These are phyloP conservation scores for Zancudomyces culisetae DNA, from an alignment of 371 early-diverging fungal genomes.

Conservation along the genomic window DNA sequence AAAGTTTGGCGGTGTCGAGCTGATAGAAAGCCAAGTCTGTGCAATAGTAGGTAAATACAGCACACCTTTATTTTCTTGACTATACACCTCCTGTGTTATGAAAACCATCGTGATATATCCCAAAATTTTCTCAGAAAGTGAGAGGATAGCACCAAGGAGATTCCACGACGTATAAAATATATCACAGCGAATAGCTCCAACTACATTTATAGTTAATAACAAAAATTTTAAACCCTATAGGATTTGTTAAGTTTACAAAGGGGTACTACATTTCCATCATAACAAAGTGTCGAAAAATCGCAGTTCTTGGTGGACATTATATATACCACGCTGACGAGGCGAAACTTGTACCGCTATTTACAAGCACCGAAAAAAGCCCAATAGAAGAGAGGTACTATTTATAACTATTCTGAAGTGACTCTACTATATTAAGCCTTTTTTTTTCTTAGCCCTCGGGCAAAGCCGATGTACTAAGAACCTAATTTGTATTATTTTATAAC, in stretches of 20 bases:
- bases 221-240: conserved; percentile 19
- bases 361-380: conserved; percentile 44
- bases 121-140: too few relatives aligned
- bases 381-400: conserved; percentile 58
- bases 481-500: too few relatives aligned
- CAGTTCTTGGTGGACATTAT: conserved; percentile 83
- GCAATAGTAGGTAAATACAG: background rate
- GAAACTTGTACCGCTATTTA: conserved; percentile 46
- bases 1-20: conserved; percentile 42
- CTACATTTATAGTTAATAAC: background rate
- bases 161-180: too few relatives aligned
- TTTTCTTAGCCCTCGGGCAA: background rate
- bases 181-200: too few relatives aligned
- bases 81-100: too few relatives aligned
- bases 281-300: conserved; percentile 70
- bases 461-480: background rate
- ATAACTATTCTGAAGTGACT: background rate
- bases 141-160: too few relatives aligned
- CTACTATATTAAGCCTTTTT: background rate
- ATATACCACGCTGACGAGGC: conserved; percentile 90
- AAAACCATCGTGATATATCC: too few relatives aligned
- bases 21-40: background rate
- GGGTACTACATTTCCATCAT: conserved; percentile 85
- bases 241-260: conserved; percentile 79
- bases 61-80: too few relatives aligned